These are phyloP conservation scores for Pythium utonaiense DNA, from an alignment of 352 stramenopile species.

Conservation along the genomic window DNA sequence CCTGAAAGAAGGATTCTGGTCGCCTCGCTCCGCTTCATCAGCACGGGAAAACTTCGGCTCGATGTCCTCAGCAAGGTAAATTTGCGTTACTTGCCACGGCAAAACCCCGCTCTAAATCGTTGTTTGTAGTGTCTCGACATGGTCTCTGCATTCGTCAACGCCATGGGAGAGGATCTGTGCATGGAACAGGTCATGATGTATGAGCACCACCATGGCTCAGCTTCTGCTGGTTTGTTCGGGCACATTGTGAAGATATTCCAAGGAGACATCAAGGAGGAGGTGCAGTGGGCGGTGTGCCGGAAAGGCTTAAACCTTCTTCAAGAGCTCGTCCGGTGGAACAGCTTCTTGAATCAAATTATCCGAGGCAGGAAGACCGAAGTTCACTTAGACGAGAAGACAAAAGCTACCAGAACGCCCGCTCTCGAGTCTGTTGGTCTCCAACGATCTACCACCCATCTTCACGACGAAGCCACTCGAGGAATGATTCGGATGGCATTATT, in stretches of 20 bases:
- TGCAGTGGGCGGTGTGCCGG: constrained; percentile 6
- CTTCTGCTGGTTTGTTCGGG: background rate
- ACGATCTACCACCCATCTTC: background rate
- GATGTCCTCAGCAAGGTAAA: constrained; percentile 16
- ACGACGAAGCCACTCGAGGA: constrained; percentile 1
- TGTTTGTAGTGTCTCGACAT: constrained; percentile 13
- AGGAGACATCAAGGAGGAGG: background rate
- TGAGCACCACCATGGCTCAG: background rate
- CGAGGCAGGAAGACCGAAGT: background rate
- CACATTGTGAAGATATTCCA: constrained; percentile 6
- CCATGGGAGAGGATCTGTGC: background rate
- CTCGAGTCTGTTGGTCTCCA: background rate
- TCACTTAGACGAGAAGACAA: too few species aligned
- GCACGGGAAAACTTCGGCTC: background rate
- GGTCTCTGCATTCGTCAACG: background rate
- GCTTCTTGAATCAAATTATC: constrained; percentile 2
- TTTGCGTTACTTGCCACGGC: background rate
- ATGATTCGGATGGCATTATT: constrained; percentile 5
- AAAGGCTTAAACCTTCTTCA: constrained; percentile 11
- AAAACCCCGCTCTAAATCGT: background rate
- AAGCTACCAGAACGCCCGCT: too few species aligned
- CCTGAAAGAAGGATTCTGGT: constrained; percentile 1
- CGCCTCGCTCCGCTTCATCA: constrained; percentile 4
- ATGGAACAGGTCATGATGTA: constrained; percentile 4
- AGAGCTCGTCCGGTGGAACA: constrained; percentile 1